phyloP scores from a whole-genome alignment of 768 basidiomycete genomes.

The Collybiopsis luxurians region DNA sequence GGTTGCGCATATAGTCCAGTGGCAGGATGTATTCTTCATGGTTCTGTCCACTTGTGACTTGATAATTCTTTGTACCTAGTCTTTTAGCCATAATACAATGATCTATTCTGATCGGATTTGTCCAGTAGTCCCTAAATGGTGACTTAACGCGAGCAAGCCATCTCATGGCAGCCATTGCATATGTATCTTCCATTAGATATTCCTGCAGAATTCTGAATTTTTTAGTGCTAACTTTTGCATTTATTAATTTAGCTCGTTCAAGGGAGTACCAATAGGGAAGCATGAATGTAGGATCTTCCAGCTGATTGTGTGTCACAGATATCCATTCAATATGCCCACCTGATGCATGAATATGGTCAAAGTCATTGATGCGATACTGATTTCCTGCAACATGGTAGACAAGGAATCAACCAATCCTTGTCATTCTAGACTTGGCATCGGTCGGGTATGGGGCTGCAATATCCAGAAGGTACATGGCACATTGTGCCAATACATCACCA shows the following conservation, averaged over 20 bases:
- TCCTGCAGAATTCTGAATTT: neutral
- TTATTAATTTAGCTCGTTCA: constrained; percentile 2
- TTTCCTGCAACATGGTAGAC: neutral
- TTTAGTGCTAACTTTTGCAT: neutral
- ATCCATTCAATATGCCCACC: neutral
- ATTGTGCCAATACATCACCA: constrained; percentile 2
- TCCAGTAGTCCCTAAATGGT: neutral
- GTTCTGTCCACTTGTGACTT: too few species aligned
- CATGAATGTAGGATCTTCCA: constrained; percentile 3
- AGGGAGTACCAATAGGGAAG: constrained; percentile 5
- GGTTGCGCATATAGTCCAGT: neutral
- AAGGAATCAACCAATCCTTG: neutral
- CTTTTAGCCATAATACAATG: neutral
- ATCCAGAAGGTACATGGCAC: constrained; percentile 1
- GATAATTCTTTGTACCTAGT: too few species aligned
- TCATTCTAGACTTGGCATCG: neutral
- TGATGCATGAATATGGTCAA: neutral
- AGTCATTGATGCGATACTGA: constrained; percentile 1
- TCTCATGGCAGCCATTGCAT: neutral
- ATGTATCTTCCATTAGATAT: constrained; percentile 2
- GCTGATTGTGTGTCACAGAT: neutral
- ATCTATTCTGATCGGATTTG: neutral
- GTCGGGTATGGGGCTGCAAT: constrained; percentile 4
- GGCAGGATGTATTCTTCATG: too few species aligned
- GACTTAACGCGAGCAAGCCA: neutral